Base-by-base conservation (phyloP, 1,284 basidiomycete genomes). In the Heimioporus retisporus region DNA sequence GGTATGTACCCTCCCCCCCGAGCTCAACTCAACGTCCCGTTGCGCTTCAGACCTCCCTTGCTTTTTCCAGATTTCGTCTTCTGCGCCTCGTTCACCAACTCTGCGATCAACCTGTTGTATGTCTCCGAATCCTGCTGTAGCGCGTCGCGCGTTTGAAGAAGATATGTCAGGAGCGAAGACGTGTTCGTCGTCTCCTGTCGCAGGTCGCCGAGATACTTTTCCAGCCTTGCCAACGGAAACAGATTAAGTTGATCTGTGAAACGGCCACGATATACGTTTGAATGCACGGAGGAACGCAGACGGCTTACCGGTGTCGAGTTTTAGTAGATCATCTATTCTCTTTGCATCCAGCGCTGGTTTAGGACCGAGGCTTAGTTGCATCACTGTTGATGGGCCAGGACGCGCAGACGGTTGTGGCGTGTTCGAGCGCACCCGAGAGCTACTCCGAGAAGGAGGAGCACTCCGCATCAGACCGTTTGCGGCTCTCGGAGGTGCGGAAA, bases 41-140 rank as follows among this genome's bases (percentile, higher is more conserved):
- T 90, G 55, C 88, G 82, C 73, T 87, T 84, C 62, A 79, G 80
- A 55, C 81, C 79, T 70, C 76, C 79, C 68, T 81, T 84, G 62
- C 81, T 82, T 71, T 90, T 91, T 23, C 87, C 87, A 6, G 87
- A 87, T 74, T 92, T 93, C 64, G 89, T 86, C 78, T 92, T 94
- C 75, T 94, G 93, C 40, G 93, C 93, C 77, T 94, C 92, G 59
- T 87, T 88, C n/a, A 95, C 92, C 60, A 95, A 81, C 75, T 93
- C 93, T 58, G 89, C 93, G 67, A 95, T 95, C 50, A 94, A 81
- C 42, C 88, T 89, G 77, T 95, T 94, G 75, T 95, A 95, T 51
- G 90, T 94, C 77, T 95, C 94, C 51, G 92, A 93, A 75, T 97
- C 95, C 78, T 97, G 94, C 72, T 93, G 90, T 70, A 96, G 81